Percentiles rank a stretch among this genome's conserved stretches.
These are phyloP conservation scores for Rhododendron ovatum DNA, from an alignment of 148 eudicot species.

Conservation along the genomic window DNA sequence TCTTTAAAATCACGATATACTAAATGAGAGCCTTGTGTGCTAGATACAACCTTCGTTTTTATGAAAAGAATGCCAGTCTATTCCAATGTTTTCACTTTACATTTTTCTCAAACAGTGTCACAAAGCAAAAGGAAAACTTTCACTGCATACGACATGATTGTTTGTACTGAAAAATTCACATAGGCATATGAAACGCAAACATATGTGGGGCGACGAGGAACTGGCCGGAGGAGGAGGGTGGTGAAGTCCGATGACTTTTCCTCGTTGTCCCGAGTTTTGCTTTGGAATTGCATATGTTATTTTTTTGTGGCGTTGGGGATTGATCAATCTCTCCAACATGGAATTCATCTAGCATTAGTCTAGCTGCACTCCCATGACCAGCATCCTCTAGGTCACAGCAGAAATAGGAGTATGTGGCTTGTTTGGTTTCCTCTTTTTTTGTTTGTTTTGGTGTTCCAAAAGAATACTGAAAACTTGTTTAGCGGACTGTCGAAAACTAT, in stretches of 20 bases:
- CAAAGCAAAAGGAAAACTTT: neutral
- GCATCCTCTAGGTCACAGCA: conserved; percentile 31
- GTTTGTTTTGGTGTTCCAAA: no score
- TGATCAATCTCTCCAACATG: conserved; percentile 47
- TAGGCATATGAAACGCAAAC: no score
- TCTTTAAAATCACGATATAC: neutral
- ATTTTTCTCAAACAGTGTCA: neutral
- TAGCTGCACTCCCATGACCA: conserved; percentile 54
- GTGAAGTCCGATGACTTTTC: conserved; percentile 15
- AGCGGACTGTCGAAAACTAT: neutral
- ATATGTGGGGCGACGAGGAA: neutral
- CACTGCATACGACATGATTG: neutral
- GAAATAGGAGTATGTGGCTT: neutral
- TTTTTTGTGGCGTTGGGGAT: conserved; percentile 17
- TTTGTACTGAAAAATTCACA: neutral
- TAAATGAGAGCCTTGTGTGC: neutral
- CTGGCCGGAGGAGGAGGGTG: conserved; percentile 17
- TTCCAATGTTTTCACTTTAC: neutral
- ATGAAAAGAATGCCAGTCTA: neutral
- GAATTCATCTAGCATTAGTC: conserved; percentile 48
- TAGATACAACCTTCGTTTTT: neutral
- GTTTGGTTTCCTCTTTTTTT: neutral
- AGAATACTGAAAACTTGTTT: neutral
- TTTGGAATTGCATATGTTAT: conserved; percentile 1
- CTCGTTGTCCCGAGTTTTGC: conserved; percentile 8